Percentiles rank a stretch among this genome's conserved stretches.
Evolutionary conservation across 257 asterid genomes (phyloP).

Genomic region (Jasminum sambac): DNA sequence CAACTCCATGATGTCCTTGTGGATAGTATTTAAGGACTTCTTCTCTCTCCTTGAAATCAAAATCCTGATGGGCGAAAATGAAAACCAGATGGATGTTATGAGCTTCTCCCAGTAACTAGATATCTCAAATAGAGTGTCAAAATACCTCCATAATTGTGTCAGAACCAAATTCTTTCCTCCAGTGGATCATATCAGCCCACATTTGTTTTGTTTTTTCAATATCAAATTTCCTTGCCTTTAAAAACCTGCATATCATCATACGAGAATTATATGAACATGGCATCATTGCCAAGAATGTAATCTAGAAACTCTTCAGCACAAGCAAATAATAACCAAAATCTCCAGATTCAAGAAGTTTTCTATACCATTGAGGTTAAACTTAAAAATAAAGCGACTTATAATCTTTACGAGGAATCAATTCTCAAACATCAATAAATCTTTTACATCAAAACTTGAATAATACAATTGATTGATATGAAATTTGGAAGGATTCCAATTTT

Average conservation of each 20-base stretch:
- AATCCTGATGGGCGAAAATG: constrained; percentile 40
- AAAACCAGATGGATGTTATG: background rate
- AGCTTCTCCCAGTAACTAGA: background rate
- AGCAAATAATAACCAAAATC: background rate
- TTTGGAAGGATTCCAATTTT: background rate
- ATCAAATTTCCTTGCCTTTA: constrained; percentile 89
- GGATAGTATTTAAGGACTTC: constrained; percentile 91
- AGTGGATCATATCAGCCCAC: constrained; percentile 95
- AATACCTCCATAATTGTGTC: constrained; percentile 85
- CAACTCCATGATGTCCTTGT: constrained; percentile 95
- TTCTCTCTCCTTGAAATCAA: constrained; percentile 75
- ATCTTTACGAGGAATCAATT: background rate
- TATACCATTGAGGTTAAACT: background rate
- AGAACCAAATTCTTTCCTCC: constrained; percentile 92
- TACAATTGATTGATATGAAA: background rate
- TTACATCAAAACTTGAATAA: background rate
- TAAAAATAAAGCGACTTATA: background rate
- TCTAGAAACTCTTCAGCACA: background rate
- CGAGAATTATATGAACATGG: background rate
- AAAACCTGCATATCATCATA: constrained; percentile 53
- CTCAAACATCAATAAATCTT: background rate
- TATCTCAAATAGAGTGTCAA: background rate
- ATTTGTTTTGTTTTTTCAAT: constrained; percentile 89
- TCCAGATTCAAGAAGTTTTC: background rate
- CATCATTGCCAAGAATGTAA: background rate